Base-by-base conservation (phyloP, 164 flowering plant species). In the Cinnamomum chago region DNA sequence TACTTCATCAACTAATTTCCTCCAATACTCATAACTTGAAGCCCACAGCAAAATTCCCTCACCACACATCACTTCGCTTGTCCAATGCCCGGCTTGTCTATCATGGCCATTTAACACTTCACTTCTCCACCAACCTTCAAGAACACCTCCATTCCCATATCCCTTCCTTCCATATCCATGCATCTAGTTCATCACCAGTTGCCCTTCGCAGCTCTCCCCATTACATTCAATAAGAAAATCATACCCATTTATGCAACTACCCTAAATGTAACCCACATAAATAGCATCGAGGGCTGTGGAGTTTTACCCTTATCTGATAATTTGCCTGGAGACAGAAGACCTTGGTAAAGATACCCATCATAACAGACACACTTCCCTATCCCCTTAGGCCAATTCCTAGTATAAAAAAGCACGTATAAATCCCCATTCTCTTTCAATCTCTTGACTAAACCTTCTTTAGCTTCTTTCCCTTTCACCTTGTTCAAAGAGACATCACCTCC, bases 301-400 rank as follows among this genome's bases (percentile, higher is more conserved):
- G 4, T 15, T 28, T 35, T 27, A 22, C 22, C 27, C 14, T n/a
- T 62, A 14, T 9, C 69, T 64, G 50, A 22, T 51, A 55, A 27
- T 71, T 71, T 30, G 25, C 62, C 73, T 23, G 71, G 17, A 22
- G 65, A 33, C 24, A 24, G 28, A 74, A 30, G 65, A n/a, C 52
- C 23, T 9, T 65, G 30, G 65, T 65, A 20, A 58, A 28, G 30
- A 64, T 64, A 70, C 65, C 52, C 18, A n/a, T 64, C 28, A 30
- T 33, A 12, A 30, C 40, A 13, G 22, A 24, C 35, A 70, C 23
- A 22, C 50, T 66, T 15, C 47, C 20, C 69, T 7, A 51, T 27
- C 55, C 15, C 25, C 51, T 35, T 18, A 33, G 51, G 70, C n/a
- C 47, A 12, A 28, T 14, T 67, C 23, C n/a, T 2, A 68, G 10